Percentiles rank a stretch among this genome's conserved stretches.
phyloP scores from a whole-genome alignment of 768 basidiomycete species.

The Kwoniella dejecticola region DNA sequence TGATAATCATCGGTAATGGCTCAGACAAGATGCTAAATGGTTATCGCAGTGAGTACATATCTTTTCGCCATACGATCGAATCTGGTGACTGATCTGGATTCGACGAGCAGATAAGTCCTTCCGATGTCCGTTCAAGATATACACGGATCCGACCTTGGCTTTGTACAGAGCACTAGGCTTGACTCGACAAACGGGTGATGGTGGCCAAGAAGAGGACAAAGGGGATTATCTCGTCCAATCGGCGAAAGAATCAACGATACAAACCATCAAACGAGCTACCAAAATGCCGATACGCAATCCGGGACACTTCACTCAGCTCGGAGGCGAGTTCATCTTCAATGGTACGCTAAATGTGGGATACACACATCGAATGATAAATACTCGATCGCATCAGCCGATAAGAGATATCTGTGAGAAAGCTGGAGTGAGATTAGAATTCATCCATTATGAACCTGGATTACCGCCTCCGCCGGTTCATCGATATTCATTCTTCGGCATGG shows the following conservation, averaged over 20 bases:
- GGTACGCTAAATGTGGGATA: slow-evolving; percentile 67
- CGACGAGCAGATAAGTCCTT: slow-evolving; percentile 64
- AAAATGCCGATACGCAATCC: slow-evolving; percentile 69
- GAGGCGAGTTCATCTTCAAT: slow-evolving; percentile 81
- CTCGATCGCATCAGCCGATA: slow-evolving; percentile 75
- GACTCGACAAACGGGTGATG: slow-evolving; percentile 61
- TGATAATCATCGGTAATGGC: slow-evolving; percentile 79
- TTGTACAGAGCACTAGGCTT: slow-evolving; percentile 78
- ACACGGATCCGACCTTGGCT: slow-evolving; percentile 72
- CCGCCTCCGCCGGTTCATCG: slow-evolving; percentile 47
- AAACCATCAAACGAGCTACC: slow-evolving; percentile 62
- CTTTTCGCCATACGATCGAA: background rate
- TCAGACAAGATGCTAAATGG: slow-evolving; percentile 73
- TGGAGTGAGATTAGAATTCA: slow-evolving; percentile 56
- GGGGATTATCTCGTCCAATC: slow-evolving; percentile 70
- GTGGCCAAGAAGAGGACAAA: slow-evolving; percentile 58
- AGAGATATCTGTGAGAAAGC: slow-evolving; percentile 68
- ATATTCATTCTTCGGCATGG: slow-evolving; percentile 10
- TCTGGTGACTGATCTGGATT: background rate
- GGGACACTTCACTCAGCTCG: slow-evolving; percentile 66
- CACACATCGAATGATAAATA: slow-evolving; percentile 80
- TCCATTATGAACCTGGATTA: slow-evolving; percentile 48
- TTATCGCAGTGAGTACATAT: slow-evolving; percentile 63
- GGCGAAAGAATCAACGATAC: slow-evolving; percentile 67
- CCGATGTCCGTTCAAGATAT: slow-evolving; percentile 70